These are phyloP conservation scores for Tolypocladium endophyticum DNA, from an alignment of 2,329 filamentous ascomycete genomes.

Conservation along the genomic window DNA sequence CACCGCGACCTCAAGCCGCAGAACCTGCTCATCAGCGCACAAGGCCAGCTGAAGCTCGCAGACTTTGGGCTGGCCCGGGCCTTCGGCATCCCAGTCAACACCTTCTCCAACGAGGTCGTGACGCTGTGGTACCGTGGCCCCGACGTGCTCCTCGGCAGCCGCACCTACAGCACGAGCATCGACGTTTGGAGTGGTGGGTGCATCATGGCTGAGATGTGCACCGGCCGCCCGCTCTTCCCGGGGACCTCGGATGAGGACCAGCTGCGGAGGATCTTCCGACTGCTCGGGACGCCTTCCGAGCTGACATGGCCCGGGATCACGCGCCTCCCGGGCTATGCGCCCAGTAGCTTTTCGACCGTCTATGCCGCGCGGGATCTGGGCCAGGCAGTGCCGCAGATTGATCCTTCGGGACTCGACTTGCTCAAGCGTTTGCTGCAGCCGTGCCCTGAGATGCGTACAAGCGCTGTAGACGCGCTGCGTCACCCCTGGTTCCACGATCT, in stretches of 20 bases:
- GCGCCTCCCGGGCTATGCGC: slow-evolving; percentile 92
- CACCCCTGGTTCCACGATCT: slow-evolving; percentile 89
- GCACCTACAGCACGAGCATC: slow-evolving; percentile 99
- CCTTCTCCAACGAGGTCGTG: slow-evolving; percentile 95
- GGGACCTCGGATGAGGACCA: slow-evolving; percentile 98
- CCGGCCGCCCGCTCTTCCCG: slow-evolving; percentile 86
- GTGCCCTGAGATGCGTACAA: slow-evolving; percentile 82
- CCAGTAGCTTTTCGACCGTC: slow-evolving; percentile 65
- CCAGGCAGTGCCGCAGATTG: slow-evolving; percentile 80
- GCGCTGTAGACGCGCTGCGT: slow-evolving; percentile 72
- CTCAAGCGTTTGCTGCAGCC: slow-evolving; percentile 86
- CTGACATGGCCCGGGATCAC: slow-evolving; percentile 92
- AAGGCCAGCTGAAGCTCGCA: slow-evolving; percentile 81
- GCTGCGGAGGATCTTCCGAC: slow-evolving; percentile 89
- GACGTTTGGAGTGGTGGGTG: slow-evolving; percentile 99
- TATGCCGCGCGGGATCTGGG: slow-evolving; percentile 87
- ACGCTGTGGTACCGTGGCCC: slow-evolving; percentile 97
- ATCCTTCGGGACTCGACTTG: slow-evolving; percentile 79
- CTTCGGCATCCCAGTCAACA: slow-evolving; percentile 95
- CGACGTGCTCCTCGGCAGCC: slow-evolving; percentile 83
- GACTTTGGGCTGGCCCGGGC: slow-evolving; percentile 91
- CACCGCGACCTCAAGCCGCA: slow-evolving; percentile 95
- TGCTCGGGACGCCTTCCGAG: slow-evolving; percentile 97
- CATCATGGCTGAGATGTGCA: slow-evolving; percentile 99
- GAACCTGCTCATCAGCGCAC: slow-evolving; percentile 89